Conservation (phyloP, 257 asterid species). For the Penstemon davidsonii region DNA sequence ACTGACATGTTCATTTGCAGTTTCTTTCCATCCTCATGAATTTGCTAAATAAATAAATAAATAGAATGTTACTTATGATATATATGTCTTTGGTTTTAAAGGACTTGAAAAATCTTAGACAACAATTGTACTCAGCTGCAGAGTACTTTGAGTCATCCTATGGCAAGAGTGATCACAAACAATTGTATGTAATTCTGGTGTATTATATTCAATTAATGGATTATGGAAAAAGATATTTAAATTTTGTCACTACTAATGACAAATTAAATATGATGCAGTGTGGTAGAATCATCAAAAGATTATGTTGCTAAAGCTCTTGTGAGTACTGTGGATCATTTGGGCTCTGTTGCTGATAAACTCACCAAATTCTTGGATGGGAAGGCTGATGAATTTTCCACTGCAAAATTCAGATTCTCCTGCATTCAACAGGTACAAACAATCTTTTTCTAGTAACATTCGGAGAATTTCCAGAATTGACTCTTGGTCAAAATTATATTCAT, state of each 20-base stretch:
- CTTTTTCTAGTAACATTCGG: neutral
- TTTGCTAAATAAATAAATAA: neutral
- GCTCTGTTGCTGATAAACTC: constrained; percentile 74
- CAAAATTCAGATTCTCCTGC: constrained; percentile 49
- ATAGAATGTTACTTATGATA: too few relatives aligned
- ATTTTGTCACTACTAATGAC: neutral
- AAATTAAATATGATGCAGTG: constrained; percentile 36
- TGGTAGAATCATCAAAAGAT: constrained; percentile 70
- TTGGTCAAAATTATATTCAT: too few relatives aligned
- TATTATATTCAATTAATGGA: neutral
- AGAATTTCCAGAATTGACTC: too few relatives aligned
- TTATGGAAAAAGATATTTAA: neutral
- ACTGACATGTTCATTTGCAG: too few relatives aligned
- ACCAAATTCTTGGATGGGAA: constrained; percentile 67
- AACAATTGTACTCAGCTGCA: constrained; percentile 79
- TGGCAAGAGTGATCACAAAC: constrained; percentile 57
- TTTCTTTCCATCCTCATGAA: neutral
- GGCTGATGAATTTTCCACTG: constrained; percentile 51
- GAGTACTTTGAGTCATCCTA: constrained; percentile 74
- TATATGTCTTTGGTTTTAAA: constrained; percentile 15
- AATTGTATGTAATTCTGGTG: constrained; percentile 39
- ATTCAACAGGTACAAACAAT: constrained; percentile 57
- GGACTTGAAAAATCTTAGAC: constrained; percentile 73
- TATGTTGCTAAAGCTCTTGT: constrained; percentile 67
- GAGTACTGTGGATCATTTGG: constrained; percentile 83